phyloP scores from a whole-genome alignment of 78 protist species.

The Dictyostelium capitatum region DNA sequence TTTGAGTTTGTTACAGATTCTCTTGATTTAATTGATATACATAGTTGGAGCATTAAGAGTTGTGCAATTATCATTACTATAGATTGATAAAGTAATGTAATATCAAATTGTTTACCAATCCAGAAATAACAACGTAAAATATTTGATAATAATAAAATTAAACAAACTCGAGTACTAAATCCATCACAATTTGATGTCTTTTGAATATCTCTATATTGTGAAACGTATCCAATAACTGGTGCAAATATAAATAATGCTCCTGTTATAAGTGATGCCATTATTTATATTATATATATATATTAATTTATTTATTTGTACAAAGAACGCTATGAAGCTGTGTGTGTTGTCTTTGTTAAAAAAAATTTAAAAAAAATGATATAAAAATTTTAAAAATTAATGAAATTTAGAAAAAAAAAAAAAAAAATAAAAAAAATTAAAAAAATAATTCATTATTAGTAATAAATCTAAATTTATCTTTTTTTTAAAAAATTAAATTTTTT shows the following conservation, averaged over 20 bases:
- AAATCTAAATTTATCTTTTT: too few species aligned
- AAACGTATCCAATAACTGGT: constrained; percentile 82
- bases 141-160: constrained; percentile 76
- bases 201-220: constrained; percentile 76
- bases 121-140: constrained; percentile 80
- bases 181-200: constrained; percentile 56
- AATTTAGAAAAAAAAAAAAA: neutral
- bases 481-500: too few species aligned
- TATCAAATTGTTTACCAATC: constrained; percentile 85
- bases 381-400: neutral
- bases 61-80: constrained; percentile 86
- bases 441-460: neutral
- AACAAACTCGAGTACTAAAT: constrained; percentile 76
- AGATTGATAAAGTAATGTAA: constrained; percentile 77
- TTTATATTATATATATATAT: neutral
- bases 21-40: constrained; percentile 23
- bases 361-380: neutral
- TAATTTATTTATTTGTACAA: too few species aligned
- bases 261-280: neutral
- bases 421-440: neutral
- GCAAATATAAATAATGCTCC: constrained; percentile 63
- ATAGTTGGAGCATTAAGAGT: constrained; percentile 57
- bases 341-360: too few species aligned
- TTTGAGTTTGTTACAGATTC: constrained; percentile 22
- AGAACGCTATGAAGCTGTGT: too few species aligned